Evolutionary conservation across 768 basidiomycete species (phyloP), one percentile per base, ranked within the genome.

Genomic region (Piloderma croceum): DNA sequence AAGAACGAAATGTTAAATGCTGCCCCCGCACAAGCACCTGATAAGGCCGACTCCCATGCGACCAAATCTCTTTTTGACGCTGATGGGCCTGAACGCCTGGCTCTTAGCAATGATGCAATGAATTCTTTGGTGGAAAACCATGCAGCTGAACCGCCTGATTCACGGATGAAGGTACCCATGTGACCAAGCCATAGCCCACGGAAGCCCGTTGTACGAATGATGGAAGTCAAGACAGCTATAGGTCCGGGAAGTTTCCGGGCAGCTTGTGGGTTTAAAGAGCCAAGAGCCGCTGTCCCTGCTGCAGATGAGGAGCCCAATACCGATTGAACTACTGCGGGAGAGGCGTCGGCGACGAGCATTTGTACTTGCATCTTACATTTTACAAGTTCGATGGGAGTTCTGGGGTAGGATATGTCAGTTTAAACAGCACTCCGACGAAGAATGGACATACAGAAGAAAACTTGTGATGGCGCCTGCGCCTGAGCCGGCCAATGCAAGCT

Each of bases 141-240:
- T 2, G 90, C 85, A 1, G 84, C 79, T 4, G 79, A 78, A 4
- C 94, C 93, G 7, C 92, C 93, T 0, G 88, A 89, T 59, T 98
- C 94, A 17, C 94, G 86, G 22, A 98, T 76, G 46, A 97, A 68
- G 0, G 92, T 97, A 5, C 90, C 94, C 0, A 83, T 89, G 51
- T 98, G 94, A 2, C 94, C 94, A 5, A 94, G 74, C 94, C 94
- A 98, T n/a, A 98, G 77, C 5, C 93, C 93, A 11, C 77, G 73
- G 3, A 92, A 11, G 24, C 94, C 94, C 12, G 77, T 69, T 0
- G 70, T 64, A 29, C 76, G 76, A 10, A 96, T 52, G 34, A 84
- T 76, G 18, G 74, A 69, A 6, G 64, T 63, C 38, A 90, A 63
- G 41, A 96, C 74, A 2, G 76, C 64, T 33, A 88, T 60, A 0